Conservation (phyloP, 2,329 filamentous ascomycete species). For the Dactylellina drechsleri region DNA sequence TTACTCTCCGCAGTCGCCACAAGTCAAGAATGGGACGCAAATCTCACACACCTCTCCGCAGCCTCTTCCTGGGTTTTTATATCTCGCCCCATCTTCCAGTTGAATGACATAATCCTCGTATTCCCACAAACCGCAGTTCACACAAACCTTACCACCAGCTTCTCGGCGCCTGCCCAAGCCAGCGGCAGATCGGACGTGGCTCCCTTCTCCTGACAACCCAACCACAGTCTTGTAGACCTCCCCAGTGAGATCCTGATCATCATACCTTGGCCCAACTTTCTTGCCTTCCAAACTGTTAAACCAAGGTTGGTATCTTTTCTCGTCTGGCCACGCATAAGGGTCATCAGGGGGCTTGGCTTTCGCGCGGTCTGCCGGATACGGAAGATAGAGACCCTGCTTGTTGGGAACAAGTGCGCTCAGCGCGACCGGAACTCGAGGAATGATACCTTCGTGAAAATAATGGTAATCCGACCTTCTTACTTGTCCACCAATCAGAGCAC, state of each 20-base stretch:
- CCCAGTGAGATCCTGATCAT: slow-evolving; percentile 19
- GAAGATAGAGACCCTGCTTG: slow-evolving; percentile 16
- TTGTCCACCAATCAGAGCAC: slow-evolving; percentile 15
- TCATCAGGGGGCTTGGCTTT: neutral
- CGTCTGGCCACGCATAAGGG: too few relatives aligned
- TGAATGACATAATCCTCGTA: slow-evolving; percentile 32
- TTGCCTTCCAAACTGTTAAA: slow-evolving; percentile 5
- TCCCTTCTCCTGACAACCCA: slow-evolving; percentile 32
- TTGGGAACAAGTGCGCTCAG: slow-evolving; percentile 10
- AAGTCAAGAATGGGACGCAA: slow-evolving; percentile 38
- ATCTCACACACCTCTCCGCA: slow-evolving; percentile 39
- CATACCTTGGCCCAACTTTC: slow-evolving; percentile 27
- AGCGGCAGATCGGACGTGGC: slow-evolving; percentile 12
- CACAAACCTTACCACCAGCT: slow-evolving; percentile 26
- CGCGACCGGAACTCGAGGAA: slow-evolving; percentile 36
- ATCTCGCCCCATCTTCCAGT: neutral
- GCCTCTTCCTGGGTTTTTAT: slow-evolving; percentile 20
- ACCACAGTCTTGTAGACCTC: neutral
- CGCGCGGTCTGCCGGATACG: neutral
- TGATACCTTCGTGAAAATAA: slow-evolving; percentile 14
- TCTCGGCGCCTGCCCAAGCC: slow-evolving; percentile 14
- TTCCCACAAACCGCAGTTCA: slow-evolving; percentile 51
- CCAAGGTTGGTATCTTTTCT: neutral
- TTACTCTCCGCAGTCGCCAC: slow-evolving; percentile 50
- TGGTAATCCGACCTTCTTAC: slow-evolving; percentile 36